Evolutionary conservation across 2,329 filamentous ascomycete species (phyloP).

Genomic region (Calonectria henricotiae): DNA sequence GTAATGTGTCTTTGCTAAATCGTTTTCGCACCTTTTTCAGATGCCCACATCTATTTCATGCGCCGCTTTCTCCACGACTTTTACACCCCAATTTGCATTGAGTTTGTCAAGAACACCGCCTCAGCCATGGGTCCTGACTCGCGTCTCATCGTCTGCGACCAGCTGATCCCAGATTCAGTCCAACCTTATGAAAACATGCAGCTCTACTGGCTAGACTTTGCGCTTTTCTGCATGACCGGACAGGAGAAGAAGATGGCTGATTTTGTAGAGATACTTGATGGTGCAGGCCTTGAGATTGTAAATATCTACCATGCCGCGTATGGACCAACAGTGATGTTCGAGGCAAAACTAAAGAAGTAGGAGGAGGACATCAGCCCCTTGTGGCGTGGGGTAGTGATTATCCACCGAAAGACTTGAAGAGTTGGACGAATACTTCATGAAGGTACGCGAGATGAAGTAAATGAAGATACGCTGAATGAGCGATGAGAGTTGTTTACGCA

Average conservation of each 20-base stretch:
- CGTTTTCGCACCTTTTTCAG: constrained; percentile 34
- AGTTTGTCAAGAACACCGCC: constrained; percentile 54
- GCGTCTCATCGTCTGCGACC: constrained; percentile 57
- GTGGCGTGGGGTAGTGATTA: not conserved
- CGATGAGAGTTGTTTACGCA: not conserved
- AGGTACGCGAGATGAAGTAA: not conserved
- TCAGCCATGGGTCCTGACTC: constrained; percentile 56
- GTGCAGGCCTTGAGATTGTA: constrained; percentile 55
- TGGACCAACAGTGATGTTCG: constrained; percentile 56
- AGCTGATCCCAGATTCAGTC: constrained; percentile 56
- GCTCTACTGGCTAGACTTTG: constrained; percentile 56
- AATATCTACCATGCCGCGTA: constrained; percentile 54
- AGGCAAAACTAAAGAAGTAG: constrained; percentile 50
- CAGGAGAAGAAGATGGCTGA: constrained; percentile 55
- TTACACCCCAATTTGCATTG: constrained; percentile 53
- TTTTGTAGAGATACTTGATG: constrained; percentile 55
- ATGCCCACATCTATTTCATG: constrained; percentile 57
- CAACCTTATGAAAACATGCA: constrained; percentile 49
- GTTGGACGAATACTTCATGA: not conserved
- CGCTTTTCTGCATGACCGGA: constrained; percentile 53
- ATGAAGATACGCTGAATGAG: not conserved
- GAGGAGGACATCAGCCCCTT: not conserved
- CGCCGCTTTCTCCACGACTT: constrained; percentile 56
- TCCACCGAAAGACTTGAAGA: not conserved
- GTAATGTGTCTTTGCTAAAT: too few relatives aligned